These are phyloP conservation scores for Hondaea fermentalgiana DNA, from an alignment of 108 stramenopile genomes.

Conservation along the genomic window DNA sequence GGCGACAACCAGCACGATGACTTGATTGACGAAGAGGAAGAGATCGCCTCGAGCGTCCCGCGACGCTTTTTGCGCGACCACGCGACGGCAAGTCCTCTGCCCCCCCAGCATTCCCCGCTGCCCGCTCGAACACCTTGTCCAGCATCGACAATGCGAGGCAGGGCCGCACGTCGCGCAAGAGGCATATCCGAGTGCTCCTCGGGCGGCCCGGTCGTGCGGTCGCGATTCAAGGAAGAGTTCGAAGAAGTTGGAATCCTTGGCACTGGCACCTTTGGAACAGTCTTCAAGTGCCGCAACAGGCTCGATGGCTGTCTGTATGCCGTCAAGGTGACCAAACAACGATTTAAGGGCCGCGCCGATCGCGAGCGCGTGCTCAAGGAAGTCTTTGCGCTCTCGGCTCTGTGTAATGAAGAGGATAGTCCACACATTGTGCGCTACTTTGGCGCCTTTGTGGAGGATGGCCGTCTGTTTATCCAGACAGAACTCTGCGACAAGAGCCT, in stretches of 20 bases:
- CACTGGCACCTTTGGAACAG: constrained; percentile 38
- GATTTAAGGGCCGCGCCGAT: constrained; percentile 34
- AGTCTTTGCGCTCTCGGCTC: constrained; percentile 38
- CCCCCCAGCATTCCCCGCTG: neutral
- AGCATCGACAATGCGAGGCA: neutral
- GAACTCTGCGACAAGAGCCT: constrained; percentile 42
- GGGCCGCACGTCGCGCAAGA: neutral
- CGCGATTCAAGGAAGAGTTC: constrained; percentile 27
- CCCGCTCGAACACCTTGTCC: neutral
- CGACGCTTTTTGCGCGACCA: neutral
- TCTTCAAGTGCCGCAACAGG: constrained; percentile 33
- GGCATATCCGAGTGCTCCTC: neutral
- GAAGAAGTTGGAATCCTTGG: constrained; percentile 33
- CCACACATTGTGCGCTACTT: constrained; percentile 40
- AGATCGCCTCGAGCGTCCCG: neutral
- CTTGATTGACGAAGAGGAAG: neutral
- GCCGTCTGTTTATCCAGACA: constrained; percentile 44
- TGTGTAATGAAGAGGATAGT: constrained; percentile 28
- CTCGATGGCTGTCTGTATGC: constrained; percentile 43
- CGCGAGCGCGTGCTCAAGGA: constrained; percentile 41
- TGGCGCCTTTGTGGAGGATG: constrained; percentile 38
- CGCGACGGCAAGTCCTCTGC: neutral
- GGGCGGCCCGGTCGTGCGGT: neutral
- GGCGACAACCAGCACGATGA: neutral
- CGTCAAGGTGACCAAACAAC: constrained; percentile 32